A percentile compares a stretch with the other conserved stretches of the same genome.
Evolutionary conservation across 202 grass and related monocot species (phyloP).

Genomic region (Setaria italica): DNA sequence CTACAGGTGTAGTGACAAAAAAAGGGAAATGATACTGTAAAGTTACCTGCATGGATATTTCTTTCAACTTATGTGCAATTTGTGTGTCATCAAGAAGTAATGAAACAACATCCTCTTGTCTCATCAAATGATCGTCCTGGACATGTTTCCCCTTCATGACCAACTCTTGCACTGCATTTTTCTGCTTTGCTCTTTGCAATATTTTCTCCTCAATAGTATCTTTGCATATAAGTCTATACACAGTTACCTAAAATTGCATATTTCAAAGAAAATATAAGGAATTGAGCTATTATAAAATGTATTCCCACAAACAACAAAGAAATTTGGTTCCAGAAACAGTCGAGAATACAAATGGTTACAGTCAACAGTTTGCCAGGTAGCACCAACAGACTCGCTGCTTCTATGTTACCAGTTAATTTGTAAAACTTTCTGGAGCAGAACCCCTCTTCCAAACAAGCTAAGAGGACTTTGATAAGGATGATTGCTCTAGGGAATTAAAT

Average conservation of each 20-base stretch:
- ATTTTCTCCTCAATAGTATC: conserved; percentile 99
- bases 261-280: conserved; percentile 51
- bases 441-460: not conserved
- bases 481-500: not conserved
- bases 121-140: conserved; percentile 88
- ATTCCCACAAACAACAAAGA: not conserved
- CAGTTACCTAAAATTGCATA: conserved; percentile 74
- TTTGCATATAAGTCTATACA: conserved; percentile 99
- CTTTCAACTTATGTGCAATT: conserved; percentile 91
- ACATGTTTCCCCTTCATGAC: conserved; percentile 98
- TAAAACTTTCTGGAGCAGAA: not conserved
- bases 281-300: conserved; percentile 24
- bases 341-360: not conserved
- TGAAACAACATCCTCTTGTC: conserved; percentile 97
- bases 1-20: not conserved
- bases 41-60: conserved; percentile 92
- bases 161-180: conserved; percentile 97
- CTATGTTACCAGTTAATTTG: not conserved
- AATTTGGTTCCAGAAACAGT: conserved; percentile 14
- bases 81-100: conserved; percentile 91
- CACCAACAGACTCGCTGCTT: not conserved
- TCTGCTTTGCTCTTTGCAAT: conserved; percentile 94
- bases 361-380: not conserved
- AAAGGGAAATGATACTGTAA: conserved; percentile 11
- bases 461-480: not conserved